These are phyloP conservation scores for Diversispora eburnea DNA, from an alignment of 192 early-diverging fungal genomes.

Conservation along the genomic window DNA sequence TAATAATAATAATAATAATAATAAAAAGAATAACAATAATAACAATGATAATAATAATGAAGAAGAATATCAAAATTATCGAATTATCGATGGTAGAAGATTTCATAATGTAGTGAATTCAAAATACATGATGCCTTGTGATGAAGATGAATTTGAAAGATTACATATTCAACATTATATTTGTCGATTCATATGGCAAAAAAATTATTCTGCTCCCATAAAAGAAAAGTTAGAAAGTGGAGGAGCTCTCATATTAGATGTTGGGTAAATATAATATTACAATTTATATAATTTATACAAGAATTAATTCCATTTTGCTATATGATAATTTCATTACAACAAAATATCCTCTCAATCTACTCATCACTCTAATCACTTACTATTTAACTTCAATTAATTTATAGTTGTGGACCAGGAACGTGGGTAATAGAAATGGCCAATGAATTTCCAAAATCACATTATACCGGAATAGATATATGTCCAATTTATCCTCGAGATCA, in stretches of 20 bases:
- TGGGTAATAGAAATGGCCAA: conserved; percentile 12
- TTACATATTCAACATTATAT: conserved; percentile 7
- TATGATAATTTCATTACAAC: too few relatives aligned
- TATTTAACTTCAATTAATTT: neutral
- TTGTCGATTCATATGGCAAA: conserved; percentile 9
- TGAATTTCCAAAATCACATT: conserved; percentile 29
- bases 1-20: too few relatives aligned
- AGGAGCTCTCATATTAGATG: neutral
- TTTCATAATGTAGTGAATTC: conserved; percentile 39
- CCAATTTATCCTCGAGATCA: conserved; percentile 35
- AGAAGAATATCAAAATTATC: neutral
- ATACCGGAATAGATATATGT: conserved; percentile 37
- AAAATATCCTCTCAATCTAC: too few relatives aligned
- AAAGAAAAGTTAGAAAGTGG: neutral
- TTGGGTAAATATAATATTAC: neutral
- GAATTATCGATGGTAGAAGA: conserved; percentile 34
- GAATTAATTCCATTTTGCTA: too few relatives aligned
- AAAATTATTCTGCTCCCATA: conserved; percentile 6
- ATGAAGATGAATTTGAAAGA: conserved; percentile 47
- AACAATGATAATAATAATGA: neutral
- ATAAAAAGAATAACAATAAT: neutral
- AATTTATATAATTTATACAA: neutral
- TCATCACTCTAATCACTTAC: too few relatives aligned
- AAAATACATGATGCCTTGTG: conserved; percentile 45
- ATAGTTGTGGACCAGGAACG: neutral